phyloP scores from a whole-genome alignment of 345 rosid genomes.

The Anastatica hierochuntica region DNA sequence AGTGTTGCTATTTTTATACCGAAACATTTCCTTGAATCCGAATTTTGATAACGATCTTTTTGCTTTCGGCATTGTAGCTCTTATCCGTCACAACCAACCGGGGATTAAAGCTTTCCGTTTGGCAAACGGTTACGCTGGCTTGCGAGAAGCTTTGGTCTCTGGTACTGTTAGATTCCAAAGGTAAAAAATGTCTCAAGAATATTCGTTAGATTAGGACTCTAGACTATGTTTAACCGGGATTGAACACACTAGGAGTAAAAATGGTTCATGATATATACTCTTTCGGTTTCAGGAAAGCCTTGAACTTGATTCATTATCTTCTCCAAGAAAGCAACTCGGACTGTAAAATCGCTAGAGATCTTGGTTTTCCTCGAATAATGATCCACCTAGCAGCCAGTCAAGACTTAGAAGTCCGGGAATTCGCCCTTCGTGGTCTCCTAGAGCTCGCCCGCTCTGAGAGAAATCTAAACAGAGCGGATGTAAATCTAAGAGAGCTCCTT shows the following conservation, averaged over 20 bases:
- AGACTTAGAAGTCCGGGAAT: slow-evolving; percentile 70
- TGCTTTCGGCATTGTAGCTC: slow-evolving; percentile 41
- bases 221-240: neutral
- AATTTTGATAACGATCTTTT: slow-evolving; percentile 5
- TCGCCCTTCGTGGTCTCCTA: slow-evolving; percentile 62
- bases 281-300: slow-evolving; percentile 61
- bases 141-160: slow-evolving; percentile 71
- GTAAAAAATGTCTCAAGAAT: slow-evolving; percentile 21
- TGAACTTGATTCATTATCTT: slow-evolving; percentile 79
- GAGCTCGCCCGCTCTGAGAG: slow-evolving; percentile 42
- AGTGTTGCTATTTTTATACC: slow-evolving; percentile 20
- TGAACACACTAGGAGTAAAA: too few relatives aligned
- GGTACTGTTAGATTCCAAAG: slow-evolving; percentile 71
- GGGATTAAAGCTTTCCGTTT: slow-evolving; percentile 75
- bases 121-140: slow-evolving; percentile 76
- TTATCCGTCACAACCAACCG: slow-evolving; percentile 71
- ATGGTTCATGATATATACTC: too few relatives aligned
- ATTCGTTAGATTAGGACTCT: neutral
- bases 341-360: slow-evolving; percentile 45
- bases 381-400: slow-evolving; percentile 75
- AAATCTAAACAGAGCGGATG: slow-evolving; percentile 37
- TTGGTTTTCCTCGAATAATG: slow-evolving; percentile 74
- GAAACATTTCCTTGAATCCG: neutral
- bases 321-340: slow-evolving; percentile 66
- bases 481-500: slow-evolving; percentile 56